These are phyloP conservation scores for Diaporthe sp. DNA, from an alignment of 2,329 filamentous ascomycete genomes.

Conservation along the genomic window DNA sequence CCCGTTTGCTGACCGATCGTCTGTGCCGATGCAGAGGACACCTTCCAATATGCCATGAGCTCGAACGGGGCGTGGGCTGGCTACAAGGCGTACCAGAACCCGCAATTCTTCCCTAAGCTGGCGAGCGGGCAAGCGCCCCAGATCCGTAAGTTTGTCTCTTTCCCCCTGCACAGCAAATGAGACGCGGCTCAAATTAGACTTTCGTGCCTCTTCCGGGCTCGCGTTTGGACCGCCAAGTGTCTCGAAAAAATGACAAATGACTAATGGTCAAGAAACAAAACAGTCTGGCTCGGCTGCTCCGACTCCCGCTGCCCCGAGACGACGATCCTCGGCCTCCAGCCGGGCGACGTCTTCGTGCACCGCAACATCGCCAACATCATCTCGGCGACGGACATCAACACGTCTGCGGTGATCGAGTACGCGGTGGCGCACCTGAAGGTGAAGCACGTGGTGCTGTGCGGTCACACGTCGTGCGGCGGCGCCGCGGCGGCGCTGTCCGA, in stretches of 20 bases:
- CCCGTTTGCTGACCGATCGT: background rate
- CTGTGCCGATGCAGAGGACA: conserved; percentile 55
- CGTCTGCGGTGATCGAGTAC: conserved; percentile 81
- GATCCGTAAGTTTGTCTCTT: conserved; percentile 59
- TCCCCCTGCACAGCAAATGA: conserved; percentile 4
- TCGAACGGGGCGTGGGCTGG: conserved; percentile 78
- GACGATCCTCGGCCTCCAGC: conserved; percentile 79
- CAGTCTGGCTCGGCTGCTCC: conserved; percentile 87
- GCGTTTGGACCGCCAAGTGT: conserved; percentile 4
- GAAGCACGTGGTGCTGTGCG: conserved; percentile 76
- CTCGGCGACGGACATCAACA: conserved; percentile 79
- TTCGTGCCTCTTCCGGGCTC: background rate
- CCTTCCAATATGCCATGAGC: conserved; percentile 71
- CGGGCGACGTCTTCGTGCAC: conserved; percentile 89
- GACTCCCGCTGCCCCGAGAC: conserved; percentile 89
- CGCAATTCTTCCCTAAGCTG: conserved; percentile 76
- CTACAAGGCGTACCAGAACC: conserved; percentile 72
- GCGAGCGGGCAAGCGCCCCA: conserved; percentile 74
- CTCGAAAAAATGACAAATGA: conserved; percentile 2
- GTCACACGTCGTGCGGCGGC: conserved; percentile 76
- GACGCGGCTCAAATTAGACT: conserved; percentile 17
- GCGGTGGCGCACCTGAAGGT: conserved; percentile 79
- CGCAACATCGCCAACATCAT: conserved; percentile 92
- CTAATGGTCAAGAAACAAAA: conserved; percentile 5
- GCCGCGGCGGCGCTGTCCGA: conserved; percentile 67